Evolutionary conservation across 805 yeast species (phyloP), one percentile per base, ranked within the genome.

Genomic region (Kuraishia molischiana): DNA sequence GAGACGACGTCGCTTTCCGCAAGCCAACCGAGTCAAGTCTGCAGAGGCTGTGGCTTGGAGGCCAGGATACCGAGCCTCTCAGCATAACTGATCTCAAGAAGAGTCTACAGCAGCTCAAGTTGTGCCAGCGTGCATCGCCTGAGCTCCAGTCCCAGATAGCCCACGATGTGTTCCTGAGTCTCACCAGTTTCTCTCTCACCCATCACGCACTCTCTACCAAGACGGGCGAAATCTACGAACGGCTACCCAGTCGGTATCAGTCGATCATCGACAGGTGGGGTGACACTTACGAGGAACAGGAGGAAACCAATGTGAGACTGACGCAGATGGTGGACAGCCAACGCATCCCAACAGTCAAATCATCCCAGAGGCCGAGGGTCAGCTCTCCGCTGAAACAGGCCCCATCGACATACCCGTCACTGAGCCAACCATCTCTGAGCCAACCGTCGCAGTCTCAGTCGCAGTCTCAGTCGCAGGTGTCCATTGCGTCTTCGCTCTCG

Each of bases 341-440:
- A 19, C 56, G 49, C 9, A 43, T 40, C 11, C 39, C 41, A 38
- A 59, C 35, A 6, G 51, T 44, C n/a, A 44, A 44, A 20, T 30
- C 43, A 22, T 44, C 48, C 8, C 60, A 34, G 4, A 10, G 36
- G 42, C 5, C 26, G 32, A 6, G 40, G 43, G 17, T 29, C 47
- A 10, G 44, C 41, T 8, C 48, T 46, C 2, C 32, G 26, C 34
- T 38, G n/a, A n/a, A n/a, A n/a, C n/a, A n/a, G n/a, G n/a, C n/a
- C n/a, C n/a, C n/a, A n/a, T n/a, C n/a, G n/a, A n/a, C n/a, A n/a
- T n/a, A n/a, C n/a, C n/a, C n/a, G n/a, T n/a, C n/a, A n/a, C n/a
- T n/a, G n/a, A n/a, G n/a, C n/a, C n/a, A n/a, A n/a, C n/a, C n/a
- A n/a, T n/a, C n/a, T n/a, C n/a, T n/a, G n/a, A n/a, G n/a, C n/a